Conservation (phyloP, 2,329 filamentous ascomycete species). For the Sarocladium kiliense region DNA sequence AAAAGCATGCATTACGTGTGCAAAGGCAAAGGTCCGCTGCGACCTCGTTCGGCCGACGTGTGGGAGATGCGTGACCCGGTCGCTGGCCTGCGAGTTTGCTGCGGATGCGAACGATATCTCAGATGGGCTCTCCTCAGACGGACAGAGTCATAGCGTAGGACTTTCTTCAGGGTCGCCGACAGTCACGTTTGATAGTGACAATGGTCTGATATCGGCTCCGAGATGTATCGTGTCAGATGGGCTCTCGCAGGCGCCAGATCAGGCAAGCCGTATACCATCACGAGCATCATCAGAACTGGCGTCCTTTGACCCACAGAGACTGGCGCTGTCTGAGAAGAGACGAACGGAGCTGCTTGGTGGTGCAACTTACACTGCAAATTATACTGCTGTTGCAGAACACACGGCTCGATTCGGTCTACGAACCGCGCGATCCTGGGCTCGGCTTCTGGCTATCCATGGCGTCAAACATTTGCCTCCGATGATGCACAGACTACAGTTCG, state of each 20-base stretch:
- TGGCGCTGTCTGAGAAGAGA: background rate
- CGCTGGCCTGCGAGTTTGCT: background rate
- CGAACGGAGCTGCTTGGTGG: slow-evolving; percentile 2
- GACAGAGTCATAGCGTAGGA: background rate
- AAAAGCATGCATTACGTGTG: slow-evolving; percentile 5
- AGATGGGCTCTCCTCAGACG: background rate
- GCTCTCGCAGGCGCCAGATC: background rate
- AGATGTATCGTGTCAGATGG: background rate
- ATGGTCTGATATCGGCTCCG: background rate
- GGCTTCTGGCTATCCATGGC: slow-evolving; percentile 12
- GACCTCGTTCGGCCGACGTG: slow-evolving; percentile 5
- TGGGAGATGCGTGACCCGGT: slow-evolving; percentile 1
- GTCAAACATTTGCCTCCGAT: slow-evolving; percentile 12
- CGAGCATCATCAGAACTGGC: background rate
- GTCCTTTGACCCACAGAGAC: background rate
- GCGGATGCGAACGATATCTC: background rate
- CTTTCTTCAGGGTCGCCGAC: background rate
- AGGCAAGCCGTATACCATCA: too few relatives aligned
- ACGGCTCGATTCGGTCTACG: slow-evolving; percentile 14
- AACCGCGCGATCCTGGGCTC: slow-evolving; percentile 13
- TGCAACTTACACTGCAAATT: background rate
- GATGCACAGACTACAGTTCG: slow-evolving; percentile 14
- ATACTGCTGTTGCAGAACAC: slow-evolving; percentile 6
- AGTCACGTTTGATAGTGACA: background rate
- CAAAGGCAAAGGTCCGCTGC: slow-evolving; percentile 1